phyloP scores from a whole-genome alignment of 106 monocot species.

The Dendrobium catenatum region DNA sequence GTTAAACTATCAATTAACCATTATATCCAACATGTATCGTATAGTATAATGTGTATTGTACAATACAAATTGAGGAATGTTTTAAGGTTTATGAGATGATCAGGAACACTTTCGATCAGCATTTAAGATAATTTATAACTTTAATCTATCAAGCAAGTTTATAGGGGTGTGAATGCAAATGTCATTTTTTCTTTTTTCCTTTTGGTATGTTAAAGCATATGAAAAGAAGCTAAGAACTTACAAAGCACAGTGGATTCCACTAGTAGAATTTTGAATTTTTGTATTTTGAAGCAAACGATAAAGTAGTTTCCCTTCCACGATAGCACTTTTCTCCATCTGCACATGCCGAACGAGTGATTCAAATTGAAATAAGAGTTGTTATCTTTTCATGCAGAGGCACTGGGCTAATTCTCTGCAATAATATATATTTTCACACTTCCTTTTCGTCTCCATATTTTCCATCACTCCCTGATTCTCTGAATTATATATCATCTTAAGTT shows the following conservation, averaged over 20 bases:
- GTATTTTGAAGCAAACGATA: not conserved
- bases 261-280: slow-evolving; percentile 1
- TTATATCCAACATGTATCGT: too few species aligned
- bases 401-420: not conserved
- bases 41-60: too few species aligned
- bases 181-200: too few species aligned
- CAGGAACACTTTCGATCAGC: not conserved
- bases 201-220: not conserved
- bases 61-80: too few species aligned
- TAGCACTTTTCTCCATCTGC: not conserved
- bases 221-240: not conserved
- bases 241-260: not conserved
- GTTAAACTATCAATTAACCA: too few species aligned
- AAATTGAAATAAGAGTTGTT: not conserved
- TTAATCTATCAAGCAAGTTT: not conserved
- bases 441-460: not conserved
- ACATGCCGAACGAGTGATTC: not conserved
- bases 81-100: too few species aligned
- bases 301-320: not conserved
- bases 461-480: not conserved
- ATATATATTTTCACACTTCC: not conserved
- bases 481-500: too few species aligned
- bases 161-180: not conserved
- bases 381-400: not conserved
- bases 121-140: not conserved